Conservation (phyloP, 169 alveolate species). For the Plasmodium sp. region DNA sequence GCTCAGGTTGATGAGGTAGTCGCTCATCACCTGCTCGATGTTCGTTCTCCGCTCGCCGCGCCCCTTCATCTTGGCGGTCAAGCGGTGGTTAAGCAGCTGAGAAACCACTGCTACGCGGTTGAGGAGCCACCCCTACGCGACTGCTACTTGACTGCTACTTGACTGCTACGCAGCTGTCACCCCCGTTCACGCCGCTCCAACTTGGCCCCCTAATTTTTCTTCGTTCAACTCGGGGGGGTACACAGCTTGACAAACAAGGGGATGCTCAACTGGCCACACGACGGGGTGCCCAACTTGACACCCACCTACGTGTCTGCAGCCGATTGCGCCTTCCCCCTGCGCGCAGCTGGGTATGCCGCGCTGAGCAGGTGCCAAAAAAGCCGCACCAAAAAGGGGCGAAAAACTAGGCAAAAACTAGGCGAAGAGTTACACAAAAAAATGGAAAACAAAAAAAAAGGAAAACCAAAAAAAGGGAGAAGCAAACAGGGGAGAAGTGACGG, state of each 20-base stretch:
- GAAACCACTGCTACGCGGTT: no score
- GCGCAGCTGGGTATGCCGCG: neutral
- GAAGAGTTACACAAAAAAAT: neutral
- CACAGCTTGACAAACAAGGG: no score
- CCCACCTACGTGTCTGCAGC: neutral
- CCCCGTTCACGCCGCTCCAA: neutral
- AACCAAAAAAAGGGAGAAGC: neutral
- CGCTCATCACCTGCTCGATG: conserved; percentile 52
- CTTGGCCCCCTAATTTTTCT: neutral
- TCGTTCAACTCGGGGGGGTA: no score
- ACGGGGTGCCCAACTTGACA: neutral
- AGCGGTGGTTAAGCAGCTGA: neutral
- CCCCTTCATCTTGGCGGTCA: conserved; percentile 17
- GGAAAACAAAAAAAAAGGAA: neutral
- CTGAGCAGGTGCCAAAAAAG: neutral
- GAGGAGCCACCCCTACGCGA: no score
- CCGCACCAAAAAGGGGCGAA: neutral
- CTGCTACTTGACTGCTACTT: no score
- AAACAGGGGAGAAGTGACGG: neutral
- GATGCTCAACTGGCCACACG: neutral
- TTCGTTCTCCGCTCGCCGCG: conserved; percentile 18
- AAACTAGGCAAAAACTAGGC: neutral
- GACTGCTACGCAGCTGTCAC: no score
- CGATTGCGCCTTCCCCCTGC: neutral
- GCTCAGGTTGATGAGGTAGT: conserved; percentile 29